Evolutionary conservation across 768 basidiomycete species (phyloP).

Genomic region (Mycena polygramma): DNA sequence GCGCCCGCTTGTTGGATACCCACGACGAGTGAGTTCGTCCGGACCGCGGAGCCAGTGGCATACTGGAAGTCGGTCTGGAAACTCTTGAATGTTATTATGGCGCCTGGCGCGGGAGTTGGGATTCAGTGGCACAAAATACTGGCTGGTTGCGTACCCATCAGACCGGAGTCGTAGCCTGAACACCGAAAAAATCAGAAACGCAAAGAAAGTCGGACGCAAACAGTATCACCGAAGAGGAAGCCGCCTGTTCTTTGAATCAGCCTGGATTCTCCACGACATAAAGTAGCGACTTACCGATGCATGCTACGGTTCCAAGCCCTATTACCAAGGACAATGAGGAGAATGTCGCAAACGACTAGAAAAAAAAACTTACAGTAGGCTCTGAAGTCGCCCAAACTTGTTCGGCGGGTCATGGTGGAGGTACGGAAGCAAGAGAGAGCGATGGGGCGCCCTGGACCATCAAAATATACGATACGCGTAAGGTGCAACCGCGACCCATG

Average conservation of each 20-base stretch:
- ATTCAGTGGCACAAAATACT: too few relatives aligned
- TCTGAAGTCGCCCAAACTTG: constrained; percentile 20
- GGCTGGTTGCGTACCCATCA: constrained; percentile 3
- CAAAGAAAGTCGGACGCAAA: neutral
- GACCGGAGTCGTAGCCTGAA: constrained; percentile 23
- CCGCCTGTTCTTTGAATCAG: neutral
- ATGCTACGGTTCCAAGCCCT: constrained; percentile 24
- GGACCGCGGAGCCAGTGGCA: constrained; percentile 3
- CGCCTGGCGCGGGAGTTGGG: neutral
- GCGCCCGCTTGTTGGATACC: constrained; percentile 27
- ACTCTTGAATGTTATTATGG: constrained; percentile 22
- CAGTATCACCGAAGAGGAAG: constrained; percentile 16
- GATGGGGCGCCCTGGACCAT: neutral
- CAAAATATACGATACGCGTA: neutral
- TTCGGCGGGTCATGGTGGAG: constrained; percentile 22
- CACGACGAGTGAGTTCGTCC: constrained; percentile 22
- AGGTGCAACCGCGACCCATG: neutral
- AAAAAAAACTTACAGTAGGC: constrained; percentile 11
- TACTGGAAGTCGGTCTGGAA: constrained; percentile 17
- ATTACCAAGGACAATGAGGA: neutral
- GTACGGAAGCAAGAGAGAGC: neutral
- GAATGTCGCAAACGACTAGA: neutral
- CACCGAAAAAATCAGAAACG: neutral
- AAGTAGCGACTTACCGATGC: neutral
- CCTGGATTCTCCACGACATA: neutral